phyloP scores from a whole-genome alignment of 225 moss, liverwort and hornwort species.

The Polytrichum formosum region DNA sequence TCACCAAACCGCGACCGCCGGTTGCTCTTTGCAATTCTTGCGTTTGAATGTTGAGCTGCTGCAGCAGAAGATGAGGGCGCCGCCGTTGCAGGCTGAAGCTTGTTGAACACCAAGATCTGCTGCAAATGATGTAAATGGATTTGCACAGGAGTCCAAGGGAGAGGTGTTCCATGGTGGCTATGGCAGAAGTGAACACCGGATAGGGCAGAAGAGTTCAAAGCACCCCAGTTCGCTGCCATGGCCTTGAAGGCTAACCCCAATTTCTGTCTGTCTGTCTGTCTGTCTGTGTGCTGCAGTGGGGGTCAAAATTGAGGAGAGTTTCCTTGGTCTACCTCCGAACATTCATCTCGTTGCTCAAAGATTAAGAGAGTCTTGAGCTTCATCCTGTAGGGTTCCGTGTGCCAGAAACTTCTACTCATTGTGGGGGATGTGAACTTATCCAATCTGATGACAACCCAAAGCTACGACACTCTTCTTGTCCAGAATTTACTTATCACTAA shows the following conservation, averaged over 20 bases:
- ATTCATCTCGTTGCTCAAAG: too few relatives aligned
- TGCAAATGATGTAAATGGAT: slow-evolving; percentile 3
- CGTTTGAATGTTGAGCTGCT: slow-evolving; percentile 49
- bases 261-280: background rate
- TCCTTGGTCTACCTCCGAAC: too few relatives aligned
- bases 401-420: too few relatives aligned
- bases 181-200: slow-evolving; percentile 11
- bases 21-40: slow-evolving; percentile 53
- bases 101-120: slow-evolving; percentile 10
- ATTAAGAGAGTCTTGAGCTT: too few relatives aligned
- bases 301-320: too few relatives aligned
- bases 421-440: too few relatives aligned
- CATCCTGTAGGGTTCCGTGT: too few relatives aligned
- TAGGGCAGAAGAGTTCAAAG: slow-evolving; percentile 6
- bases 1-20: slow-evolving; percentile 57
- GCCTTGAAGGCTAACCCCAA: background rate
- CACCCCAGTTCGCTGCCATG: slow-evolving; percentile 25
- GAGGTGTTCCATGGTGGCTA: slow-evolving; percentile 2
- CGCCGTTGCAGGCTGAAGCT: slow-evolving; percentile 7
- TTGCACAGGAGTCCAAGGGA: slow-evolving; percentile 11
- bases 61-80: slow-evolving; percentile 18
- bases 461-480: too few relatives aligned
- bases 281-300: too few relatives aligned
- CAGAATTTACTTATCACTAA: too few relatives aligned
- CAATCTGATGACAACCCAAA: too few relatives aligned